Evolutionary conservation across 2,329 filamentous ascomycete species (phyloP).

Genomic region (Fusarium transvaalense): DNA sequence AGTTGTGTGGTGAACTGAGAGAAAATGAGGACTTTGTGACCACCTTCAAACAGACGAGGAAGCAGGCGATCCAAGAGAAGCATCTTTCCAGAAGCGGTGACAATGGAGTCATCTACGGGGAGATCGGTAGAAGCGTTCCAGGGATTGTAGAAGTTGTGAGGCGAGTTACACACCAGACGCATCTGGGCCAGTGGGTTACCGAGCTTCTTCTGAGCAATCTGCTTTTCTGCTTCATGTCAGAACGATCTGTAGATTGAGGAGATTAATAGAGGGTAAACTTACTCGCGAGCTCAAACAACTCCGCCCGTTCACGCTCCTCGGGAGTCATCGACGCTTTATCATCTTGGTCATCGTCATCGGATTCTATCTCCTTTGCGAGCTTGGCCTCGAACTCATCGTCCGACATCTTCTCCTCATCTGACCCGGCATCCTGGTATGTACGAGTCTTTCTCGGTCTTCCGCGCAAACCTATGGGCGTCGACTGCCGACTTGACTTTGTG

Average conservation of each 20-base stretch:
- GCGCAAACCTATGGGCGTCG: slow-evolving; percentile 74
- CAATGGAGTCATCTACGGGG: slow-evolving; percentile 80
- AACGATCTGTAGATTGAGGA: not conserved
- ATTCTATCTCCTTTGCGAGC: slow-evolving; percentile 72
- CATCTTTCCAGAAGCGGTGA: slow-evolving; percentile 95
- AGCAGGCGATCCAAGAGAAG: slow-evolving; percentile 89
- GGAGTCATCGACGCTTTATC: slow-evolving; percentile 54
- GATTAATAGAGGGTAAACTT: slow-evolving; percentile 52
- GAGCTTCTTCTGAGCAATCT: slow-evolving; percentile 90
- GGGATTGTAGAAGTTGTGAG: slow-evolving; percentile 96
- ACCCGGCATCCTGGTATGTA: slow-evolving; percentile 67
- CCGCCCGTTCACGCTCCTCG: slow-evolving; percentile 74
- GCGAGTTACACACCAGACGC: slow-evolving; percentile 90
- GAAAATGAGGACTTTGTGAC: slow-evolving; percentile 95
- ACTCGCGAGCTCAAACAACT: slow-evolving; percentile 82
- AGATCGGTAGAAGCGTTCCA: slow-evolving; percentile 74
- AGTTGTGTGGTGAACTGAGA: slow-evolving; percentile 96
- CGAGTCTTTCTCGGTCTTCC: slow-evolving; percentile 63
- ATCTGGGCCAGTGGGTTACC: slow-evolving; percentile 95
- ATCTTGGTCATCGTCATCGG: slow-evolving; percentile 55
- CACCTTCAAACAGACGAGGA: slow-evolving; percentile 76
- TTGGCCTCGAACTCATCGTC: slow-evolving; percentile 88
- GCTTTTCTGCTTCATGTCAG: slow-evolving; percentile 69
- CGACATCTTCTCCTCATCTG: slow-evolving; percentile 74
- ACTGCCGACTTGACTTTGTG: slow-evolving; percentile 77